Evolutionary conservation across 345 rosid species (phyloP), one percentile per base, ranked within the genome.

Genomic region (Gossypium arboreum): DNA sequence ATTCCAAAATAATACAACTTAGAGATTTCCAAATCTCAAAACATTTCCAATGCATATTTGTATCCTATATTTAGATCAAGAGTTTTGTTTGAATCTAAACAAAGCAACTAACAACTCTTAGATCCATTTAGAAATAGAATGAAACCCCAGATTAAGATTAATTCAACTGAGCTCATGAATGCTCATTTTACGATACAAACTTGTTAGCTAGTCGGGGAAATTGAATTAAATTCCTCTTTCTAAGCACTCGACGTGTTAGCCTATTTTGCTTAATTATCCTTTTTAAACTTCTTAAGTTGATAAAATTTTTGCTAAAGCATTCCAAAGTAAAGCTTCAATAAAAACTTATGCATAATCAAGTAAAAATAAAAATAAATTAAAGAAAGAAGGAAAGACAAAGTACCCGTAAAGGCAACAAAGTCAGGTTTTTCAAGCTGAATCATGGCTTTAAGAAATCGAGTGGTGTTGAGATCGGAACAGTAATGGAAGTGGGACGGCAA

Each of bases 401-500:
- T 12, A 92, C 97, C 98, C 10, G 94, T 92, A 73, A 92, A 94
- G 44, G 97, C 92, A 71, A 94, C 81, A 64, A 94, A 82, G 85
- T 94, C 97, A 17, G 97, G 98, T 12, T 83, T 89, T 79, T 92
- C 97, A 44, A 87, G 82, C 71, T 83, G 83, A 79, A 94, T 89
- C 83, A 92, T 82, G 80, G 92, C 81, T 18, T 79, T 74, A 78
- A 94, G 92, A 67, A 94, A 92, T 3, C 64, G 86, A 77, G 91
- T 92, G 8, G 97, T 89, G 77, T 94, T 94, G 45, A 92, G 93
- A 87, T 94, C 98, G 55, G 97, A 89, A 67, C 98, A 94, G 73
- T 71, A 78, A 0, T 68, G 70, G 61, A 89, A 90, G 78, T 92
- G 87, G 17, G 81, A 24, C 24, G 85, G 78, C 80, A 82, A 79